Base-by-base conservation (phyloP, 208 protist species). In the Vickermania spadyakhi region DNA sequence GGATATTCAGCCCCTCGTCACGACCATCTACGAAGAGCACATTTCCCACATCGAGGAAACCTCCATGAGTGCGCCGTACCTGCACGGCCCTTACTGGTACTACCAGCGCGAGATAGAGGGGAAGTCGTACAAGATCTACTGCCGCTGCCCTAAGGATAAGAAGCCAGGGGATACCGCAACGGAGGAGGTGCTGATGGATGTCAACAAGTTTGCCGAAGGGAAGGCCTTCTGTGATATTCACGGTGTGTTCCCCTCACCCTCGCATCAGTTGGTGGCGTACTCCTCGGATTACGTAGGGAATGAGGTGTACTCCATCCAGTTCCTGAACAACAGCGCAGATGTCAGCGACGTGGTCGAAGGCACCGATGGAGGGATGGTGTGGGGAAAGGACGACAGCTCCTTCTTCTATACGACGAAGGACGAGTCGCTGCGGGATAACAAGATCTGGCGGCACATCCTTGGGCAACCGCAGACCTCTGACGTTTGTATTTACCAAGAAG, bases 361-460 rank as follows among this genome's bases (percentile, higher is more conserved):
- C 42, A 91, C 85, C 3, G 86, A 89, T 60, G 88, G 88, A 21
- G 58, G 75, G 18, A 79, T 93, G 52, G 64, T 86, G 7, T 95
- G 88, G 88, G 79, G 73, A 26, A 51, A 58, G 13, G 72, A 84
- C 63, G 74, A 60, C 27, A 73, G 63, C 26, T 73, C 68, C 58
- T 85, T 95, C 68, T 95, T 91, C 66, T 95, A 95, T 68, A 66
- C 74, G 28, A 89, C 83, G 3, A 86, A 86, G 66, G 88, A 95
- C 54, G 82, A 75, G 3, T 62, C 82, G 23, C 69, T 87, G 59
- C 82, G 88, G 28, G 76, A 85, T 50, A 60, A 93, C 70, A 86
- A 91, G 66, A 75, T 95, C 30, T 95, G 88, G 88, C 78, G 84
- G 31, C 88, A 93, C 73, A 58, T 90, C 1, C 72, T 95, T 31